These are phyloP conservation scores for Trichosporon asahii DNA, from an alignment of 1,284 basidiomycete genomes.

Conservation along the genomic window DNA sequence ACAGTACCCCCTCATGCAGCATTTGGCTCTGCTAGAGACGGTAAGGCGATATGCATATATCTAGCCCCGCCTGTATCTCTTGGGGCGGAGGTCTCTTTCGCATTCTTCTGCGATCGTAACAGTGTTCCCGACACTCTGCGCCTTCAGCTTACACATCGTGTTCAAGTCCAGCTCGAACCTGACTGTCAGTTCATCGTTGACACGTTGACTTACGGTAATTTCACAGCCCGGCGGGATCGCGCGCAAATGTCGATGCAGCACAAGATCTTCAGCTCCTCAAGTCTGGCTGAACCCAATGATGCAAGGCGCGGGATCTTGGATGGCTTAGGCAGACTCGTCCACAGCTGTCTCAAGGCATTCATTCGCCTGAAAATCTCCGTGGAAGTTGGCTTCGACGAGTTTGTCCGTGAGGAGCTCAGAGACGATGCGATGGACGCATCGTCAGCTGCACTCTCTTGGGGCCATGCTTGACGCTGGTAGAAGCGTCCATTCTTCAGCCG, in stretches of 20 bases:
- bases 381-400: background rate
- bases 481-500: background rate
- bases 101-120: background rate
- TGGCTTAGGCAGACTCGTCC: constrained; percentile 18
- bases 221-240: background rate
- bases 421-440: background rate
- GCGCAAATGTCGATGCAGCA: constrained; percentile 8
- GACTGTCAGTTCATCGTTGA: background rate
- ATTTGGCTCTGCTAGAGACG: too few species aligned
- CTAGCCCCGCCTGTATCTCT: background rate
- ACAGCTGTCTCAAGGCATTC: constrained; percentile 27
- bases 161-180: constrained; percentile 43
- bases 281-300: background rate
- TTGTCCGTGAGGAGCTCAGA: background rate
- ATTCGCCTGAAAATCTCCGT: background rate
- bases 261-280: constrained; percentile 16
- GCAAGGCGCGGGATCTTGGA: constrained; percentile 5
- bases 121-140: constrained; percentile 11
- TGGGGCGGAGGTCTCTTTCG: background rate
- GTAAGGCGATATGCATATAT: too few species aligned
- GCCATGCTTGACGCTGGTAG: background rate
- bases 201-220: constrained; percentile 8
- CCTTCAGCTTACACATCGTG: constrained; percentile 33
- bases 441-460: background rate
- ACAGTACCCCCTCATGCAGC: too few species aligned